Evolutionary conservation across 2,329 filamentous ascomycete species (phyloP), one percentile per base, ranked within the genome.

Genomic region (Hymenoscyphus infarciens): DNA sequence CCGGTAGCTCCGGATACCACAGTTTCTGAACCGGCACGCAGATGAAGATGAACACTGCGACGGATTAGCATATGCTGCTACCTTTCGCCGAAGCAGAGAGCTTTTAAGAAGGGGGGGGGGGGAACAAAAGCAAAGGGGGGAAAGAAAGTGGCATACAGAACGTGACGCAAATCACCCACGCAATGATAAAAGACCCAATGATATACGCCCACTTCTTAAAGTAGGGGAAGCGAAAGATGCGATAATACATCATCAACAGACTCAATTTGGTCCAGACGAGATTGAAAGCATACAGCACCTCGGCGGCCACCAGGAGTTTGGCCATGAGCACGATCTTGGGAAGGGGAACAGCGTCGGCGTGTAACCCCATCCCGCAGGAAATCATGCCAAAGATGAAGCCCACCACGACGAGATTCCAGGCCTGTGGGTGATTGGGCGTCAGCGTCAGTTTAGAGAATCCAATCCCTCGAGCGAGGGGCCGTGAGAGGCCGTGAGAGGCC

Each of bases 211-310:
- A 76, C 63, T 73, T 77, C 67, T 77, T 77, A 64, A 82, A 79
- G 62, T 75, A 75, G 0, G 73, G 73, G 4, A 78, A 72, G 22
- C 74, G 78, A 69, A 83, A 83, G 65, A 83, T 81, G 68, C 80
- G 80, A 67, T 77, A 77, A 73, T 83, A 83, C 79, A 83, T 81
- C 52, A 82, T 71, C 54, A 84, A 68, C 25, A 83, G 73, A 58
- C 77, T 78, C 15, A 82, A 61, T 66, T 83, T 84, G n/a, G 80
- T 80, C 73, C 80, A 77, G 45, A 77, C 78, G 3, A 82, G 71
- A 33, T 79, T 81, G 68, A 75, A 81, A 29, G 75, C 77, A 66
- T 82, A 82, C 45, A 81, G 71, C 61, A 81, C 74, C 67, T 81
- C 80, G 25, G 77, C 79, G 11, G 79, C 77, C 13, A 82, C 69